Base-by-base conservation (phyloP, 768 basidiomycete species). In the Psilocybe azurescens region DNA sequence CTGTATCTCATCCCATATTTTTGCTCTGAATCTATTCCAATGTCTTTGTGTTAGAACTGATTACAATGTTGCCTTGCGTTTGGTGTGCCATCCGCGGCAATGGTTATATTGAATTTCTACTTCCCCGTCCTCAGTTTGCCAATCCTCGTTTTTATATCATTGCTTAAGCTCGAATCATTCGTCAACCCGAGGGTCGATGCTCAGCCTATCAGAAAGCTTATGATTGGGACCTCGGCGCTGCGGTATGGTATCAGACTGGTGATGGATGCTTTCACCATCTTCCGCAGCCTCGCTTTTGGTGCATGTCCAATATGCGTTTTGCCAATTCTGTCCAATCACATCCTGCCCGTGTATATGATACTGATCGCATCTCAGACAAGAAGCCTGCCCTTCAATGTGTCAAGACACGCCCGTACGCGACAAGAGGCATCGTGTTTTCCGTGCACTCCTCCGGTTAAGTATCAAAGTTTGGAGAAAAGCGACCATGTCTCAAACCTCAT, bases 381-480 rank as follows among this genome's bases (percentile, higher is more conserved):
- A 65, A 60, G 59, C 62, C 65, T 60, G 67, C 51, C 65, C 64
- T n/a, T 65, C 61, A 65, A 63, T 70, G 64, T 73, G 69, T 68
- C 68, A 65, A 63, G 48, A 64, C 66, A 57, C 62, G 63, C 59
- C 58, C 56, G 49, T 33, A 62, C 61, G 39, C 66, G 67, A 69
- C 71, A 63, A 59, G 68, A 67, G 60, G 55, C 71, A 70, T 78
- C 82, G 76, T 83, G 80, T 74, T 74, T 67, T 75, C 74, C 77
- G 75, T 75, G 74, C 80, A 75, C 76, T 64, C 67, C 63, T 69
- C 67, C 51, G 56, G 72, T 78, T 78, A 77, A 79, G 75, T 77
- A 78, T 67, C 71, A 68, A 67, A 67, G 68, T 67, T 73, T 67
- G 72, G 71, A 67, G 60, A 52, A 66, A 56, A 54, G 59, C 41